Evolutionary conservation across 495 filamentous ascomycete species (phyloP), one percentile per base, ranked within the genome.

Genomic region (Hyphodiscus hymeniophilus): DNA sequence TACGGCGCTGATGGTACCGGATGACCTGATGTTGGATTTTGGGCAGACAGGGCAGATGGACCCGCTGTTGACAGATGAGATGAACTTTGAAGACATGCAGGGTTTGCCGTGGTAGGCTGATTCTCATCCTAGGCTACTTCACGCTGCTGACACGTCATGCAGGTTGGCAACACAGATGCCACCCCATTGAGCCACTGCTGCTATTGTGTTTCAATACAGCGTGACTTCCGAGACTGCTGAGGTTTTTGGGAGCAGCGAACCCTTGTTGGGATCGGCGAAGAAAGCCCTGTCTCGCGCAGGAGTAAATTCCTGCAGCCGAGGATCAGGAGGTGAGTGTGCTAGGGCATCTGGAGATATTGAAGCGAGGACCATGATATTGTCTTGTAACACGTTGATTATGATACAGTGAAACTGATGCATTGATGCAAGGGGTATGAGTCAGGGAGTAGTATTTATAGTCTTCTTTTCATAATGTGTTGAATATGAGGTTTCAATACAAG

Each of bases 181-280:
- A 5, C 26, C 10, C 26, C n/a, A n/a, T n/a, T 28, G 26, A 28
- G 26, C 26, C 10, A n/a, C n/a, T n/a, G n/a, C n/a, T n/a, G n/a
- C n/a, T n/a, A n/a, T n/a, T n/a, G n/a, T n/a, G n/a, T n/a, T n/a
- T n/a, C n/a, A n/a, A 35, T 79, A 77, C 8, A 80, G 80, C 3
- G 74, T 85, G 48, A 79, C 73, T 55, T 82, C 79, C 18, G 1
- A 1, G 2, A 40, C 36, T 3, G 2, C 2, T 10, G n/a, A 16
- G n/a, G 36, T 17, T 11, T 10, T 11, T 10, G n/a, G 13, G 20
- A 40, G 18, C 13, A 40, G 18, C 11, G 36, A 40, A 2, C 11
- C 18, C 18, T 40, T 40, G 10, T 16, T 18, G 2, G 36, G 36
- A 40, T 40, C 36, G 12, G 36, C 36, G 18, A 40, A 40, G 20